Base-by-base conservation (phyloP, 2,329 filamentous ascomycete species). In the Purpureocillium takamizusanense region DNA sequence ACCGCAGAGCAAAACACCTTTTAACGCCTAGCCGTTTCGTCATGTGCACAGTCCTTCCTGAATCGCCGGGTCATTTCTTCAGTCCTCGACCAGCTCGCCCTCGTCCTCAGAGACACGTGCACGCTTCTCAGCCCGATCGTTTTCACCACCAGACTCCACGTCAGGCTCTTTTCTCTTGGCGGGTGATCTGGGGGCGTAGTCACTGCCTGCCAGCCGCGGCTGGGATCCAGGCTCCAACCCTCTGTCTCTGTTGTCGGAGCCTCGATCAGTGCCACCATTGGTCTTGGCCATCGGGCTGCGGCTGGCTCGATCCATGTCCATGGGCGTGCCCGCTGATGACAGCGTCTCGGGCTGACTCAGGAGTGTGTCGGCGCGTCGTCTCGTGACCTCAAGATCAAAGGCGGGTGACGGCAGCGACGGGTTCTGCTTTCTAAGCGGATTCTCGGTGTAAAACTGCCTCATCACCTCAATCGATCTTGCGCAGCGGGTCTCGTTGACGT, bases 381-480 rank as follows among this genome's bases (percentile, higher is more conserved):
- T 62, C 3, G 75, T 78, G 39, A 65, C 70, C 49, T 77, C 73
- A 32, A 79, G 63, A 42, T 66, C 65, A 48, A 77, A 78, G 8
- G 66, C 65, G 9, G 75, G 74, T 25, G 73, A 77, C 28, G 68
- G 53, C 59, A 72, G 42, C 51, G 70, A 62, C 37, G 70, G 65
- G 47, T 76, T 72, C 48, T 70, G 65, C 57, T 76, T 77, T 46
- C 67, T 65, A 40, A 79, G 64, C 34, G 78, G 78, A 55, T 81
- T 82, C 56, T 82, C 76, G 31, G 60, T 65, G 55, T 80, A 82
- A 51, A 81, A 81, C 43, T 75, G 77, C 28, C 78, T 76, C 69
- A 95, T 83, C 38, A 86, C 72, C 39, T 83, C 80, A 49, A 89
- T 85, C 4, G 87, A 86, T 49, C 73, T 74, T 31, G 74, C 65